Percentiles rank a stretch among this genome's conserved stretches.
phyloP scores from a whole-genome alignment of 2,329 filamentous ascomycete genomes.

The Pseudogymnoascus sp. region DNA sequence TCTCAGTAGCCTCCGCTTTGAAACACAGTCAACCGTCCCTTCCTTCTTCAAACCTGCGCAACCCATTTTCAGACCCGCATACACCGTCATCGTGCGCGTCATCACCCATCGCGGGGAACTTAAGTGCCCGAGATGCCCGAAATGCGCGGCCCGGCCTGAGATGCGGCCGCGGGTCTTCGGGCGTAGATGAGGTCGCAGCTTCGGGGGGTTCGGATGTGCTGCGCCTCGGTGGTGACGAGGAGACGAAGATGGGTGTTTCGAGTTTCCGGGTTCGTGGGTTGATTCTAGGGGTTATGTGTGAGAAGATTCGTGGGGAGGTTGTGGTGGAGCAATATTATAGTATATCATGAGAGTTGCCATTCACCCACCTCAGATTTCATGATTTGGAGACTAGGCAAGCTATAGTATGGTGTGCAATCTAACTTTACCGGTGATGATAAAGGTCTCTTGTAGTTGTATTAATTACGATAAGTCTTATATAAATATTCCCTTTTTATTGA shows the following conservation, averaged over 20 bases:
- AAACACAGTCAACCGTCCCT: neutral
- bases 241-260: neutral
- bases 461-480: no score
- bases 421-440: neutral
- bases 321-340: no score
- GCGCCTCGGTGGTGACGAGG: neutral
- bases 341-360: no score
- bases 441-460: neutral
- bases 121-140: neutral
- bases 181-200: neutral
- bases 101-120: neutral
- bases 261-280: neutral
- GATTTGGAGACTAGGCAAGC: neutral
- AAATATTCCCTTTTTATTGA: neutral
- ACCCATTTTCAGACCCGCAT: neutral
- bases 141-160: neutral
- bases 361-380: no score
- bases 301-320: neutral
- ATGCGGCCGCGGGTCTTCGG: neutral
- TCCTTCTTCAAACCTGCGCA: neutral
- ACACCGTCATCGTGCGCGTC: neutral
- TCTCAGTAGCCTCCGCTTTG: neutral
- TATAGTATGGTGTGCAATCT: neutral
- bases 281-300: neutral
- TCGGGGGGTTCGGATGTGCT: neutral